phyloP scores from a whole-genome alignment of 768 basidiomycete genomes.

The Lactarius evosmus region DNA sequence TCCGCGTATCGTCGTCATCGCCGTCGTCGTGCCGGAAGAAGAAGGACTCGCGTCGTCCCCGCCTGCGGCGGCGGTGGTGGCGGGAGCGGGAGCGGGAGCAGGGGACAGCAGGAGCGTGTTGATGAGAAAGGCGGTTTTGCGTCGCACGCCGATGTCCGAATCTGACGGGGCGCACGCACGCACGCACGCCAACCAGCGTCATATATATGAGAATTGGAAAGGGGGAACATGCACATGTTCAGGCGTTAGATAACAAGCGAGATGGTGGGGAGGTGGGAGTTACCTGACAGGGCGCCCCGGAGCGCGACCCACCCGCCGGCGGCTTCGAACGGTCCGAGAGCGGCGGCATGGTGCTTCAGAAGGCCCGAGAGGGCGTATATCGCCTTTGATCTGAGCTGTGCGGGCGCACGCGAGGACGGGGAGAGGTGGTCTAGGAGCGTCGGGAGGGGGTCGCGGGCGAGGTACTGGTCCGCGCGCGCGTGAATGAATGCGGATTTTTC shows the following conservation, averaged over 20 bases:
- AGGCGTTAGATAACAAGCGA: not conserved
- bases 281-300: conserved; percentile 59
- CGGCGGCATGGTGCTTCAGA: conserved; percentile 71
- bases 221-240: too few species aligned
- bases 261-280: not conserved
- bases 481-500: too few species aligned
- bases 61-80: not conserved
- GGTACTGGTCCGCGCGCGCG: conserved; percentile 48
- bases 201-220: too few species aligned
- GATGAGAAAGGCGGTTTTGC: conserved; percentile 77
- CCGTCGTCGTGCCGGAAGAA: not conserved
- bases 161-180: conserved; percentile 48
- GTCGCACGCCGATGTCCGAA: conserved; percentile 70
- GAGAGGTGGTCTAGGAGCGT: conserved; percentile 59
- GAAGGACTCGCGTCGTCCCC: not conserved
- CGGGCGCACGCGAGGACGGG: conserved; percentile 48
- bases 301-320: conserved; percentile 64
- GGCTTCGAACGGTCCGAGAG: conserved; percentile 52
- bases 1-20: conserved; percentile 23
- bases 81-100: too few species aligned
- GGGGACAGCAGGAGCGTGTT: conserved; percentile 58
- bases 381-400: conserved; percentile 65
- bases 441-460: conserved; percentile 62
- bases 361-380: conserved; percentile 78
- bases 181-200: too few species aligned